phyloP scores from a whole-genome alignment of 495 filamentous ascomycete genomes.

The Aspergillus funiculosus region DNA sequence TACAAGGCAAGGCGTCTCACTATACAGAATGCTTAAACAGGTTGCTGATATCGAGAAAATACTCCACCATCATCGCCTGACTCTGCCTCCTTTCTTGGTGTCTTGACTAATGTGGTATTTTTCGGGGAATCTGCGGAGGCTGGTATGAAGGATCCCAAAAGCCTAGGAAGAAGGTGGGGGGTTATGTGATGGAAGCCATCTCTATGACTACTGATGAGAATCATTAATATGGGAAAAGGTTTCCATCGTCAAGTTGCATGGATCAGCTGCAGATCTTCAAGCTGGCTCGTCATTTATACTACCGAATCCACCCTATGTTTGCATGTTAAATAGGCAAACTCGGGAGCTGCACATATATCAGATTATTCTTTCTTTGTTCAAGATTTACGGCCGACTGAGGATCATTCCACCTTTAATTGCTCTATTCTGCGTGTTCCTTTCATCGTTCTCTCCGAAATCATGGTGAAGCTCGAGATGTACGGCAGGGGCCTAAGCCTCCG shows the following conservation, averaged over 20 bases:
- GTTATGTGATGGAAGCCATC: slow-evolving; percentile 9
- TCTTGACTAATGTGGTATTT: slow-evolving; percentile 12
- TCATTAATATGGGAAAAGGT: slow-evolving; percentile 5
- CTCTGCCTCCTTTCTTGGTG: slow-evolving; percentile 9
- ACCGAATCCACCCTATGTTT: slow-evolving; percentile 13
- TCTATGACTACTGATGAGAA: not conserved
- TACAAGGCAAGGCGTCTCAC: slow-evolving; percentile 11
- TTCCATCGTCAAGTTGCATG: slow-evolving; percentile 4
- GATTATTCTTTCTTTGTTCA: slow-evolving; percentile 3
- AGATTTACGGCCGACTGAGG: slow-evolving; percentile 3
- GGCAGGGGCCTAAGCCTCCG: slow-evolving; percentile 32
- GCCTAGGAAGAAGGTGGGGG: slow-evolving; percentile 12
- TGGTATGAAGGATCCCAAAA: slow-evolving; percentile 20
- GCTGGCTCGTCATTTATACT: slow-evolving; percentile 7
- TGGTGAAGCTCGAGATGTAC: slow-evolving; percentile 29
- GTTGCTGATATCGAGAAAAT: slow-evolving; percentile 2
- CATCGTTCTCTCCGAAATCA: slow-evolving; percentile 7
- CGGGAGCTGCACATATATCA: slow-evolving; percentile 12
- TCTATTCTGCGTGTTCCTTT: not conserved
- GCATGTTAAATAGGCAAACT: slow-evolving; percentile 13
- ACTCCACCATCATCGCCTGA: slow-evolving; percentile 16
- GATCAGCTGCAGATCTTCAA: slow-evolving; percentile 10
- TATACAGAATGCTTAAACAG: slow-evolving; percentile 20
- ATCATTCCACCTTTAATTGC: not conserved
- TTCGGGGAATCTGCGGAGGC: slow-evolving; percentile 10